Evolutionary conservation across 169 alveolate species (phyloP), one percentile per base, ranked within the genome.

Genomic region (Plasmodium malariae): DNA sequence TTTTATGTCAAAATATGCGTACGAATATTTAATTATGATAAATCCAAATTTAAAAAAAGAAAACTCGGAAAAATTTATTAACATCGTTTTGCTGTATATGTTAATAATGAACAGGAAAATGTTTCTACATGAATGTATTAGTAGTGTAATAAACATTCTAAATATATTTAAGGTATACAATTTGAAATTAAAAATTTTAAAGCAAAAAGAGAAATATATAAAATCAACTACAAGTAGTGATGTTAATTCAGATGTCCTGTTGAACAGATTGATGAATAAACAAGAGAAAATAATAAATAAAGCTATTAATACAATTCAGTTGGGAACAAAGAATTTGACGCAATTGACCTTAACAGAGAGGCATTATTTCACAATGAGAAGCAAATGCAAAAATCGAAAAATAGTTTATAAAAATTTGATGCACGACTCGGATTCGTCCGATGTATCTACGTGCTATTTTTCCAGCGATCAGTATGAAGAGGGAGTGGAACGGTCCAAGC

Each of bases 1-100:
- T 26, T 86, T 86, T 74, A 86, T 86, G 92, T 86, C 92, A 3
- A 86, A 70, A 51, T 86, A 43, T 62, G 92, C 92, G 24, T 72
- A 86, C 57, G 87, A 86, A 69, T 86, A 86, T 86, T 86, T 86
- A 57, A 72, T 37, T 26, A 26, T 86, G 72, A 86, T 86, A 45
- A 86, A 86, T 43, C 92, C 92, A 0, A 86, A 54, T 43, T 63
- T 86, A 40, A 86, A 70, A 48, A 86, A 45, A 32, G 51, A 59
- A 26, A 54, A 62, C 28, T 60, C 92, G 26, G 85, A 86, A 32
- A 86, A 86, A 55, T 59, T 49, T 30, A 70, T 86, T 59, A 86
- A 86, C 63, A 34, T 70, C 19, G 87, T 70, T 60, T 63, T 86
- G 48, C 63, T 86, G 32, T 86, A 86, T 30, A 86, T 86, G 92